Conservation (phyloP, 192 early-diverging fungal species). For the Haplosporangium gracile region DNA sequence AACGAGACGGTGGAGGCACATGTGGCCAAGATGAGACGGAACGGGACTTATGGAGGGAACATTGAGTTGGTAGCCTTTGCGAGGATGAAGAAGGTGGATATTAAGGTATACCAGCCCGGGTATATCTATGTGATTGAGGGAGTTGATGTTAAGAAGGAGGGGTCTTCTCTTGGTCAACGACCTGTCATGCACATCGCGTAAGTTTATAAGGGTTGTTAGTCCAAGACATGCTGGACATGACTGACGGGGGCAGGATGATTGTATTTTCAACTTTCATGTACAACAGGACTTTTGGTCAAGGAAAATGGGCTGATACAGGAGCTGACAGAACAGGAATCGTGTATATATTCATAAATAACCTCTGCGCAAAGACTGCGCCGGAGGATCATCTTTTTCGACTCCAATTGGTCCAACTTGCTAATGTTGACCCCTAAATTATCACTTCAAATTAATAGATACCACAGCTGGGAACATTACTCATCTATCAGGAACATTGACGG, state of each 20-base stretch:
- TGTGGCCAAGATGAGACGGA: constrained; percentile 67
- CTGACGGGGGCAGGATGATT: too few relatives aligned
- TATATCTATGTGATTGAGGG: constrained; percentile 80
- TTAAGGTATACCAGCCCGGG: constrained; percentile 79
- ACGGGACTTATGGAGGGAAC: constrained; percentile 79
- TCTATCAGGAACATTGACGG: constrained; percentile 78
- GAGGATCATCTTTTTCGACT: not conserved
- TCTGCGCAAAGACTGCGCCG: not conserved
- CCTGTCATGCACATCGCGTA: constrained; percentile 74
- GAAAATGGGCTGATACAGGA: too few relatives aligned
- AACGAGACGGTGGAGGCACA: constrained; percentile 69
- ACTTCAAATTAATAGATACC: constrained; percentile 61
- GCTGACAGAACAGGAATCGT: too few relatives aligned
- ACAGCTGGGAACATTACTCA: constrained; percentile 84
- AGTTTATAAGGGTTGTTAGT: not conserved
- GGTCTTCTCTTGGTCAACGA: constrained; percentile 48
- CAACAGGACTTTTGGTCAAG: not conserved
- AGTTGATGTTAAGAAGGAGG: constrained; percentile 59
- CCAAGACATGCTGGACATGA: too few relatives aligned
- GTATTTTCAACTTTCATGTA: not conserved
- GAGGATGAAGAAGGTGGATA: constrained; percentile 68
- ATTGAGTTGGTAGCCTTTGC: constrained; percentile 83
- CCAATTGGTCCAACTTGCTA: not conserved
- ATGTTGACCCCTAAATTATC: not conserved
- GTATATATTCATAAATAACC: too few relatives aligned